Evolutionary conservation across 176 grass and related monocot genomes (phyloP).

Genomic region (Saccharum spontaneum): DNA sequence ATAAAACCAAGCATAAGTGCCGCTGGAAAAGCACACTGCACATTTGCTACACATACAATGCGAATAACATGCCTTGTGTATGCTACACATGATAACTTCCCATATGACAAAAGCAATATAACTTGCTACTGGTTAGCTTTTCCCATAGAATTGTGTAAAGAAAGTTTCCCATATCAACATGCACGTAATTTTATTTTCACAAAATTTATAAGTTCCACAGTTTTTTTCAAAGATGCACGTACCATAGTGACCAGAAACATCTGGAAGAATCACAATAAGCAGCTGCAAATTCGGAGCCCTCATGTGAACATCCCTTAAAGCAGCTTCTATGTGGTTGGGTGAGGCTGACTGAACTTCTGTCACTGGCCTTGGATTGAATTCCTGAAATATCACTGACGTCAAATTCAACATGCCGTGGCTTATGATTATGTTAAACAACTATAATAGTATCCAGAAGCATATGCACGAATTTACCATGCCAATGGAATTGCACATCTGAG

Average conservation of each 20-base stretch:
- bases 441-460: not conserved
- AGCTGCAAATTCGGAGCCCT: conserved; percentile 43
- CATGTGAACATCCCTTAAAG: conserved; percentile 43
- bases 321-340: conserved; percentile 39
- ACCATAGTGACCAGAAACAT: conserved; percentile 57
- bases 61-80: not conserved
- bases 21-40: not conserved
- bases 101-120: not conserved
- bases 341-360: conserved; percentile 4
- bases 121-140: not conserved
- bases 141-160: not conserved
- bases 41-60: not conserved
- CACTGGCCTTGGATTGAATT: conserved; percentile 45
- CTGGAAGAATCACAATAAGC: conserved; percentile 67
- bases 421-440: not conserved
- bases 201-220: not conserved
- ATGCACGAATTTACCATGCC: conserved; percentile 55
- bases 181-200: not conserved
- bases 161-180: not conserved
- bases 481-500: conserved; percentile 60
- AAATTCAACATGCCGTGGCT: not conserved
- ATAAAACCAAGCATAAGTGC: not conserved
- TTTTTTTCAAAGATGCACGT: not conserved
- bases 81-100: not conserved
- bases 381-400: conserved; percentile 27